phyloP scores from a whole-genome alignment of 805 yeast genomes.

The Candida suzukii region DNA sequence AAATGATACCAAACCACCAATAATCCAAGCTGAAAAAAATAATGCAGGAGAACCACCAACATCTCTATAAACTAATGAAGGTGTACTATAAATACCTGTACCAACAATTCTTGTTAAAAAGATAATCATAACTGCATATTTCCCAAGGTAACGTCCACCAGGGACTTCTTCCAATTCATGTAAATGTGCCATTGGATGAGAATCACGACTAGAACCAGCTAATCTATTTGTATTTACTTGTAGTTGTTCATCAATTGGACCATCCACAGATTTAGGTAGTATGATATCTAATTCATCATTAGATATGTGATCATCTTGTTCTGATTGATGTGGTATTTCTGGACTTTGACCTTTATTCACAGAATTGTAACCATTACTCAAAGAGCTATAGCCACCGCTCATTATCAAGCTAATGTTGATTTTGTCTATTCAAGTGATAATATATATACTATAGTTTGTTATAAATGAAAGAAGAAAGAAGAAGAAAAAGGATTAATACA shows the following conservation, averaged over 20 bases:
- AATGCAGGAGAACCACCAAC: conserved; percentile 61
- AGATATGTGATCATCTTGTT: neutral
- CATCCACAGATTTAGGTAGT: too few species aligned
- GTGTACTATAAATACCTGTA: conserved; percentile 71
- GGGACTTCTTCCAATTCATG: conserved; percentile 44
- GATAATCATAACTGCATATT: conserved; percentile 56
- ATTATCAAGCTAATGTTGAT: too few species aligned
- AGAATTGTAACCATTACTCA: too few species aligned
- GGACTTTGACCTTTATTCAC: too few species aligned
- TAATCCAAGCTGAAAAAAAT: conserved; percentile 56
- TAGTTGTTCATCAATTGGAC: too few species aligned
- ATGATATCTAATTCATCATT: neutral
- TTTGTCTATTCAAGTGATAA: too few species aligned
- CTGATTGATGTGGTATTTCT: neutral
- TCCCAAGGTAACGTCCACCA: conserved; percentile 69
- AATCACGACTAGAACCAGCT: neutral
- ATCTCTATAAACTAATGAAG: conserved; percentile 58
- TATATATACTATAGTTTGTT: too few species aligned
- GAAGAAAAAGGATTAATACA: too few species aligned
- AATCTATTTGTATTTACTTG: neutral
- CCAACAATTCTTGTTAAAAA: conserved; percentile 69
- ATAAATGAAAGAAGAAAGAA: too few species aligned
- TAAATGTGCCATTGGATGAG: conserved; percentile 15
- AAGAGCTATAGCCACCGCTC: too few species aligned
- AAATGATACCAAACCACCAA: conserved; percentile 56